These are phyloP conservation scores for Phytopythium sindhum DNA, from an alignment of 352 stramenopile species.

Conservation along the genomic window DNA sequence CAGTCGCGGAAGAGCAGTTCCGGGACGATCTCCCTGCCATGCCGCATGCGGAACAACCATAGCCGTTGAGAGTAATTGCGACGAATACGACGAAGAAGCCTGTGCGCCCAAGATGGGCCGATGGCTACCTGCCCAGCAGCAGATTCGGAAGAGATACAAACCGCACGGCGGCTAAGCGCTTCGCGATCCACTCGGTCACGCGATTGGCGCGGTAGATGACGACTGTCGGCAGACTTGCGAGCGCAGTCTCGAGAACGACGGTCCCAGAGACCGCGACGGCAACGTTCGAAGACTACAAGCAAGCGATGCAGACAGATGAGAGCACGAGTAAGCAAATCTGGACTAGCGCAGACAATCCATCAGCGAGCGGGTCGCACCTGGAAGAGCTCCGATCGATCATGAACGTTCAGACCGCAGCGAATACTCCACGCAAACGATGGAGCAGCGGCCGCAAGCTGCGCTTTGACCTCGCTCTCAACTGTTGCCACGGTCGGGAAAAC, in stretches of 20 bases:
- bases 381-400: slow-evolving; percentile 23
- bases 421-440: slow-evolving; percentile 11
- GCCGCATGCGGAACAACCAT: background rate
- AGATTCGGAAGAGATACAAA: slow-evolving; percentile 81
- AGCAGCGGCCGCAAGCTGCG: slow-evolving; percentile 8
- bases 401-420: slow-evolving; percentile 20
- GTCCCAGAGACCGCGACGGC: slow-evolving; percentile 70
- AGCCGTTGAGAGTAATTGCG: background rate
- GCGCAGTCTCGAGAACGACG: slow-evolving; percentile 59
- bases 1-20: slow-evolving; percentile 68
- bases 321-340: background rate
- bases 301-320: background rate
- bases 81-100: background rate
- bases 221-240: slow-evolving; percentile 52
- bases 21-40: slow-evolving; percentile 38
- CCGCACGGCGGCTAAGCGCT: slow-evolving; percentile 46
- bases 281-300: slow-evolving; percentile 32
- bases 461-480: slow-evolving; percentile 24
- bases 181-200: slow-evolving; percentile 53
- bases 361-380: slow-evolving; percentile 13
- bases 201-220: slow-evolving; percentile 71
- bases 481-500: slow-evolving; percentile 56
- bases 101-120: background rate
- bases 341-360: background rate
- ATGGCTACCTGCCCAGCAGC: slow-evolving; percentile 42